These are phyloP conservation scores for Colletotrichum plurivorum DNA, from an alignment of 2,329 filamentous ascomycete species.

Conservation along the genomic window DNA sequence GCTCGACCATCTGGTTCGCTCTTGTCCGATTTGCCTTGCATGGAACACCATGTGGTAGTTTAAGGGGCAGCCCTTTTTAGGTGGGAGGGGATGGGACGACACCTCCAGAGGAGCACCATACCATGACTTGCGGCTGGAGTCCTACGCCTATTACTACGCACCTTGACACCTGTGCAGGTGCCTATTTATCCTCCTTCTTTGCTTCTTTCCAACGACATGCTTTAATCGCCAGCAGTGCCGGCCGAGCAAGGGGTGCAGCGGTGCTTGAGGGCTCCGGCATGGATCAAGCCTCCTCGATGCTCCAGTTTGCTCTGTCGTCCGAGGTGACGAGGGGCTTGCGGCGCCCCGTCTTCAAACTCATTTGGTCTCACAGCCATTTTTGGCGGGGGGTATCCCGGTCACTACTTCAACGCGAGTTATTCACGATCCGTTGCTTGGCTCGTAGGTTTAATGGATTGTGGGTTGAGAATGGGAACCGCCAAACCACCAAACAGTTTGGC, in stretches of 20 bases:
- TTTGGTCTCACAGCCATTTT: constrained; percentile 32
- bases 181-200: too few relatives aligned
- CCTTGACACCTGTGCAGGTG: too few relatives aligned
- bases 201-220: neutral
- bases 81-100: neutral
- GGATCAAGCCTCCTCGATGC: constrained; percentile 31
- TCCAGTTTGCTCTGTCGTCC: constrained; percentile 29
- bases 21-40: constrained; percentile 13
- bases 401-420: constrained; percentile 6
- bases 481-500: too few relatives aligned
- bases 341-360: constrained; percentile 32
- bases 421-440: constrained; percentile 8
- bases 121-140: too few relatives aligned
- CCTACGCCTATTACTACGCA: too few relatives aligned
- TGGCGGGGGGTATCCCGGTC: constrained; percentile 22
- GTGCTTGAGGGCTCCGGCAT: constrained; percentile 27
- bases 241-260: neutral
- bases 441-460: constrained; percentile 1
- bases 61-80: constrained; percentile 12
- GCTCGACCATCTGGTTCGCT: constrained; percentile 18
- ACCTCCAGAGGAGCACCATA: neutral
- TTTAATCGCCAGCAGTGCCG: constrained; percentile 5
- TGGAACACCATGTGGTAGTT: constrained; percentile 25
- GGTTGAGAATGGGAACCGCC: neutral
- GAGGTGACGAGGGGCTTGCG: constrained; percentile 28